phyloP scores from a whole-genome alignment of 495 filamentous ascomycete species.

The Pseudoneurospora amorphoporcata region DNA sequence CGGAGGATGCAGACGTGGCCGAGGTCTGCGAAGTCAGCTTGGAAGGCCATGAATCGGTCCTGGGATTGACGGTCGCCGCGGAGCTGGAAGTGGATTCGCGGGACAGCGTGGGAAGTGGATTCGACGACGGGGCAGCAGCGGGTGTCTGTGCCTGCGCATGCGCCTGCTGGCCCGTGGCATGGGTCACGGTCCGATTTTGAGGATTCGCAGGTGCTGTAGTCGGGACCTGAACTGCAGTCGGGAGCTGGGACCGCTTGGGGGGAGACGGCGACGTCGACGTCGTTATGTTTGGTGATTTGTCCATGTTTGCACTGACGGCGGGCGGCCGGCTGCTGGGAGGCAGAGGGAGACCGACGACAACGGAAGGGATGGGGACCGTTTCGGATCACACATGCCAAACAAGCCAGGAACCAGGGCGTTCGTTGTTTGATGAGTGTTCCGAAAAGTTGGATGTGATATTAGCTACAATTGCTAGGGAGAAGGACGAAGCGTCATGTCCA shows the following conservation, averaged over 20 bases:
- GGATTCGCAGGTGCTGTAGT: background rate
- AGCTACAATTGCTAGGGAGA: background rate
- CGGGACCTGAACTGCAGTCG: background rate
- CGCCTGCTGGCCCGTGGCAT: background rate
- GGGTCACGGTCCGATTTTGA: background rate
- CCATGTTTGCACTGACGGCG: slow-evolving; percentile 22
- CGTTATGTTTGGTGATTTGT: slow-evolving; percentile 21
- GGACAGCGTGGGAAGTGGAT: slow-evolving; percentile 15
- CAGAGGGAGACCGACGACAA: background rate
- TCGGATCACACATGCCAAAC: slow-evolving; percentile 21
- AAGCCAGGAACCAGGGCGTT: slow-evolving; percentile 13
- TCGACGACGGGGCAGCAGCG: background rate
- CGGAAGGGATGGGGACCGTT: slow-evolving; percentile 10
- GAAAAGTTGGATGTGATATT: slow-evolving; percentile 6
- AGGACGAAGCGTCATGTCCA: background rate
- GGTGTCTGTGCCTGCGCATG: background rate
- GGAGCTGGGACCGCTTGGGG: slow-evolving; percentile 4
- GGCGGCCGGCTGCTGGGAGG: slow-evolving; percentile 2
- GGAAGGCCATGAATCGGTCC: slow-evolving; percentile 23
- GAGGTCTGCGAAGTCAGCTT: slow-evolving; percentile 19
- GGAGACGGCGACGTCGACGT: slow-evolving; percentile 2
- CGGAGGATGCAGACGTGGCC: slow-evolving; percentile 30
- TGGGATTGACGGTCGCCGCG: slow-evolving; percentile 35
- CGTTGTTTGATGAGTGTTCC: slow-evolving; percentile 12
- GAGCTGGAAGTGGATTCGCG: slow-evolving; percentile 27